A percentile compares a stretch with the other conserved stretches of the same genome.
Evolutionary conservation across 345 rosid species (phyloP).

Genomic region (Eucalyptus melliodora): DNA sequence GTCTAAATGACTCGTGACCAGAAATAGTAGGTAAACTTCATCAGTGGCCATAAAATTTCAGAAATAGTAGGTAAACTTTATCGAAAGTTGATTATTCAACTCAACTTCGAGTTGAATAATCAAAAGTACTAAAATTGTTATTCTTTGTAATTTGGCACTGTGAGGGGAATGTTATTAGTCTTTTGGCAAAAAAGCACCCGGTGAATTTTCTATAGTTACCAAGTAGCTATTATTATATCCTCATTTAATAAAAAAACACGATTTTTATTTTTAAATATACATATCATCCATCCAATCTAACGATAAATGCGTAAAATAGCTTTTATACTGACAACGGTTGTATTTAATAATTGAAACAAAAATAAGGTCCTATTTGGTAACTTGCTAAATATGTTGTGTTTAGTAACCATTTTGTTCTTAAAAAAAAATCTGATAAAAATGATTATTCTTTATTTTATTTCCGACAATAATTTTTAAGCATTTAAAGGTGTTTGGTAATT

Average conservation of each 20-base stretch:
- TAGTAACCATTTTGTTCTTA: too few relatives aligned
- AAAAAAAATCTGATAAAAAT: too few relatives aligned
- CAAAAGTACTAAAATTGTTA: not conserved
- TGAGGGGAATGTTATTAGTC: not conserved
- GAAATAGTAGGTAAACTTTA: too few relatives aligned
- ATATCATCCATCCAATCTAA: not conserved
- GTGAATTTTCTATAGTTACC: not conserved
- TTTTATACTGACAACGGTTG: not conserved
- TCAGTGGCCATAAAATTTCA: not conserved
- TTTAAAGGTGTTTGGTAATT: too few relatives aligned
- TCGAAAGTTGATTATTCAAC: too few relatives aligned
- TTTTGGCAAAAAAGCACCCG: not conserved
- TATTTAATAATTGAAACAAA: not conserved
- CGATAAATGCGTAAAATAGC: not conserved
- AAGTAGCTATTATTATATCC: not conserved
- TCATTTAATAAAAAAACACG: not conserved
- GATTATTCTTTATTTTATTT: rapidly evolving
- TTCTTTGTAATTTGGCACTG: not conserved
- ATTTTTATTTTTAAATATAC: not conserved
- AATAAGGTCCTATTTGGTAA: too few relatives aligned
- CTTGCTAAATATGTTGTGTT: rapidly evolving
- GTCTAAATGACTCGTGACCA: not conserved
- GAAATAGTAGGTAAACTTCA: not conserved
- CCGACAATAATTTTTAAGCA: rapidly evolving
- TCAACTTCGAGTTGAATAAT: not conserved